Base-by-base conservation (phyloP, 345 rosid genomes). In the Lepidium sativum region DNA sequence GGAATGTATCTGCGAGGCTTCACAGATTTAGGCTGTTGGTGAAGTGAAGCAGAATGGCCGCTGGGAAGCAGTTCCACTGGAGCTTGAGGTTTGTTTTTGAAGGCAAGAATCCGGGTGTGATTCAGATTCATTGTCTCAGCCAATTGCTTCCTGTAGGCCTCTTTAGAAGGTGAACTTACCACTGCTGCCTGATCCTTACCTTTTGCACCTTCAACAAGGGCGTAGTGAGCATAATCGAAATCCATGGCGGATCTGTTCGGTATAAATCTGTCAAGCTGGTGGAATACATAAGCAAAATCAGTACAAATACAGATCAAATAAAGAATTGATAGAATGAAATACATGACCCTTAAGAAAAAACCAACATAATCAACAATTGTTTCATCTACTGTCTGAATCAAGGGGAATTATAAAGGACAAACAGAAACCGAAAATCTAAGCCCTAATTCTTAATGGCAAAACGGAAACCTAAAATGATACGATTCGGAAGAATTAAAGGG, bases 161-260 rank as follows among this genome's bases (percentile, higher is more conserved):
- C 88, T 39, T 71, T 79, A 10, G 91, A 74, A 2, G 94, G 85
- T 0, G 96, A 86, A 68, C 68, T 50, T 48, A 64, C 70, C 1
- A 69, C 54, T 1, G 54, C 66, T 1, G 68, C 39, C 2, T 80
- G 76, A 65, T 82, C 86, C 14, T 84, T 80, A 7, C 60, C 80
- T 66, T 78, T 88, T 34, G 40, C 54, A 0, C 84, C 86, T 54
- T 81, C 87, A 0, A 81, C 81, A 9, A 84, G 62, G 77, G 86
- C 86, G 70, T 47, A 86, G 56, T 76, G 84, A 0, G 92, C 91
- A 44, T 78, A 89, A 27, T 86, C 94, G 29, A 81, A 71, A 63
- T 89, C 84, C 82, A 86, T 89, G 1, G 94, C 96, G 9, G 94
- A 79, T 33, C 94, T 61, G 51, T 86, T 89, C 0, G 96, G 91